Evolutionary conservation across 2,329 filamentous ascomycete species (phyloP).

Genomic region (Aspergillus ruber): DNA sequence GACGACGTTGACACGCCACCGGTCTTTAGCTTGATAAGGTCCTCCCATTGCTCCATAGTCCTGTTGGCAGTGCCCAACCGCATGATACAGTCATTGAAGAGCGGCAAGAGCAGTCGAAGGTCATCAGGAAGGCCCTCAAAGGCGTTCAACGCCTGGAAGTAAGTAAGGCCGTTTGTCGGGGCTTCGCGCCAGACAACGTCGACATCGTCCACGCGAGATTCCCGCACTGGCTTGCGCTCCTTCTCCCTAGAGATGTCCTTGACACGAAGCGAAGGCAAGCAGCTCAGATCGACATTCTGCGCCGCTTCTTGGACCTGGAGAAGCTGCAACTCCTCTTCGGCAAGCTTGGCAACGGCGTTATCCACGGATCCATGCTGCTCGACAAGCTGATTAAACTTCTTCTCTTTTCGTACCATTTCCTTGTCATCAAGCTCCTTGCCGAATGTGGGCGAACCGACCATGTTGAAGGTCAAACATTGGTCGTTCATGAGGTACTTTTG

Average conservation of each 20-base stretch:
- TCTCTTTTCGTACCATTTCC: slow-evolving; percentile 66
- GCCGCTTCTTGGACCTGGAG: slow-evolving; percentile 78
- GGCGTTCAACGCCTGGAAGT: slow-evolving; percentile 82
- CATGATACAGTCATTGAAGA: slow-evolving; percentile 91
- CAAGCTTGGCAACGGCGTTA: slow-evolving; percentile 64
- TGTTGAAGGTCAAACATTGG: slow-evolving; percentile 83
- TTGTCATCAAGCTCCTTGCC: slow-evolving; percentile 67
- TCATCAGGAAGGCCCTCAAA: slow-evolving; percentile 77
- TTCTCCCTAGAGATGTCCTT: slow-evolving; percentile 78
- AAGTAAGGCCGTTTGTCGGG: slow-evolving; percentile 90
- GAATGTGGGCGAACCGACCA: slow-evolving; percentile 76
- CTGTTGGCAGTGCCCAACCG: slow-evolving; percentile 80
- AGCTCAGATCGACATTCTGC: slow-evolving; percentile 76
- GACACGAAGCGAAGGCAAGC: slow-evolving; percentile 79
- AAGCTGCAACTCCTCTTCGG: slow-evolving; percentile 71
- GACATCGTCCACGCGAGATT: slow-evolving; percentile 53
- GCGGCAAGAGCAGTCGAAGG: slow-evolving; percentile 72
- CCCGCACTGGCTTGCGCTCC: slow-evolving; percentile 62
- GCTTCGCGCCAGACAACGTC: slow-evolving; percentile 86
- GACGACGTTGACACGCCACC: slow-evolving; percentile 83
- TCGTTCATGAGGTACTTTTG: slow-evolving; percentile 88
- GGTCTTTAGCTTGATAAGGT: slow-evolving; percentile 92
- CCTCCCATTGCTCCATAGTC: slow-evolving; percentile 91
- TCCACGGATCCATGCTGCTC: slow-evolving; percentile 63
- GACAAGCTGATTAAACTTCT: slow-evolving; percentile 66